Evolutionary conservation across 768 basidiomycete species (phyloP), one percentile per base, ranked within the genome.

Genomic region (Bullera alba): DNA sequence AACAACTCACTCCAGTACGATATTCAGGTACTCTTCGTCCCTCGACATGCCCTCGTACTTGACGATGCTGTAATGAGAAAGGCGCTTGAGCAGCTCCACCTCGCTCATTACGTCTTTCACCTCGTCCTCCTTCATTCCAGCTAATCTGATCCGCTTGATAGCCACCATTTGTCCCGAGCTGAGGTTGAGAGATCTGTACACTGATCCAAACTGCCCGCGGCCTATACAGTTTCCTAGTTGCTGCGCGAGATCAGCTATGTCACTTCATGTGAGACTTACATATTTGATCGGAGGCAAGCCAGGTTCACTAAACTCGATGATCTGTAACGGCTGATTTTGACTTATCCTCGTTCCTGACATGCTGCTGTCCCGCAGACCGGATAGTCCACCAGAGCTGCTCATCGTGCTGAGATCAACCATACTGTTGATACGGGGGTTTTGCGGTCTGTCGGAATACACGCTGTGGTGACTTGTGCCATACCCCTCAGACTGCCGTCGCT

Each of bases 181-280:
- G 70, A 96, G 75, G 70, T 99, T 92, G 51, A 99, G 77, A 12
- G 93, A 92, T 14, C 89, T 82, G 71, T 93, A 96, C 5, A 97
- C 93, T 7, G 90, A 82, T 25, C 93, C 93, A 71, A 96, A 97
- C 75, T 97, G 93, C 6, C 93, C 93, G 42, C 87, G 83, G 2
- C 93, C 93, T 57, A 99, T 93, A 70, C 89, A 92, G 73, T 95
- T 92, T 26, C 93, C 93, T 17, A 99, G 78, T 91, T 93, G 90
- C 93, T 96, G 66, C 26, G 50, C 19, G 45, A 41, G 46, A 36
- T 50, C 35, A 47, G 45, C 36, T 46, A 39, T 10, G 7, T 10
- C 38, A 39, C 12, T 46, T 36, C 34, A n/a, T n/a, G 30, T 7
- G 3, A 5, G 2, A 42, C 53, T 49, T 30, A 57, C 53, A 26